Conservation (phyloP, 805 yeast genomes). For the Geotrichum ghanense region DNA sequence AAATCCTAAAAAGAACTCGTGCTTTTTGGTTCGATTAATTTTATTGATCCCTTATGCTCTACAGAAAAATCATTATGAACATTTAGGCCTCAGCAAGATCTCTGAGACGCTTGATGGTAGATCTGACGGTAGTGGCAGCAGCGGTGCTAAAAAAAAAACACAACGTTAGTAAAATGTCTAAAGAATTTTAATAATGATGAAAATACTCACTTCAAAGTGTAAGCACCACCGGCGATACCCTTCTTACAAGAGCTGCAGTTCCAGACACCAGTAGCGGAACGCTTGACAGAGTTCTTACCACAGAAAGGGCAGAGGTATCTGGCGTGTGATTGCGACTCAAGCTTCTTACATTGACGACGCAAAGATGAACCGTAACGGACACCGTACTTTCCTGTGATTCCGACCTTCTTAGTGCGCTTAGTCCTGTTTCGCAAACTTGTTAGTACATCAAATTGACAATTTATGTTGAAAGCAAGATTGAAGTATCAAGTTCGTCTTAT, state of each 20-base stretch:
- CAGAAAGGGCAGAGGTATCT: constrained; percentile 99
- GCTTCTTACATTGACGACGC: constrained; percentile 99
- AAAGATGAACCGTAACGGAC: constrained; percentile 99
- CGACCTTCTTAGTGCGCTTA: constrained; percentile 99
- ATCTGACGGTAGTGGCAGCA: constrained; percentile 99
- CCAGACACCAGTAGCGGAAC: constrained; percentile 99
- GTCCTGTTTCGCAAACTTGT: too few relatives aligned
- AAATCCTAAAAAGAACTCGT: too few relatives aligned
- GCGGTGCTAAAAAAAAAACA: constrained; percentile 47
- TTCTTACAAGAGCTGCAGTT: constrained; percentile 86
- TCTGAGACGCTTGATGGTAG: constrained; percentile 99
- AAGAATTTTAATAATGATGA: background rate
- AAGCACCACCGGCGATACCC: constrained; percentile 99
- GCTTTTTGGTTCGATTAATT: too few relatives aligned
- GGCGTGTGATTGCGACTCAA: constrained; percentile 98
- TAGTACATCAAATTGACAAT: too few relatives aligned
- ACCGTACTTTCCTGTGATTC: constrained; percentile 99
- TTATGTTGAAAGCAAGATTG: too few relatives aligned
- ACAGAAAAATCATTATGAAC: background rate
- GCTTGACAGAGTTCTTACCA: constrained; percentile 97
- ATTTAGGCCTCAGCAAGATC: constrained; percentile 97
- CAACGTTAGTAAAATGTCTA: background rate
- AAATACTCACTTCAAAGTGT: constrained; percentile 62
- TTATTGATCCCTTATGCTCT: too few relatives aligned
- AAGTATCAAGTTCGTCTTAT: too few relatives aligned